Base-by-base conservation (phyloP, 805 yeast species). In the Gaillardinia entomophila region DNA sequence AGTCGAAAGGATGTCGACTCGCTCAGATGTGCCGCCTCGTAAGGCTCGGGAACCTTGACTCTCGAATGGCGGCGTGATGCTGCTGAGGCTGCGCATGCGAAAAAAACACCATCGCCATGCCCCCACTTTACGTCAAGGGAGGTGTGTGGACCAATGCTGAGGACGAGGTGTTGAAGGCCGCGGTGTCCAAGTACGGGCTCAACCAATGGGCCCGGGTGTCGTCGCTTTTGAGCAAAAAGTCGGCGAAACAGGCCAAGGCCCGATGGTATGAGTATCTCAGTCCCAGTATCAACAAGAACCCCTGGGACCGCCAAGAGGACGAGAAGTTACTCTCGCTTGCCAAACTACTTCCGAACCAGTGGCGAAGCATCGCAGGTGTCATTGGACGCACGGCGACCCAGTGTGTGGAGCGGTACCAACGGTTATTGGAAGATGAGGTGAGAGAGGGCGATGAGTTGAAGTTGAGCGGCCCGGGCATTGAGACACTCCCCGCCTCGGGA, bases 191-290 rank as follows among this genome's bases (percentile, higher is more conserved):
- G 51, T 90, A 90, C 55, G 98, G 98, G 0, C 65, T 88, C 13
- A 88, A 85, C 45, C 96, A 92, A 49, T 90, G 98, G 98, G 73
- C 92, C 11, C 73, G 96, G 31, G 90, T 90, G 4, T 83, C 96
- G 1, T 87, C 97, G 1, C 66, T 90, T 28, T 61, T 90, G 23
- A 80, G 86, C 4, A 77, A 83, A 52, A 90, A 90, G 56, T 80
- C 88, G 2, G 95, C 97, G 4, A 79, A 78, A 49, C 97, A 92
- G 53, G 90, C 95, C 40, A 86, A 88, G 49, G 84, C 94, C 2
- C 66, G 97, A 42, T 90, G 98, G 98, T 68, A 66, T 31, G 96
- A 90, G 49, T 88, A 82, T 75, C 61, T 90, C 24, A 82, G 79
- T 51, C 97, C 97, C 1, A 55, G 67, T 3, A 69, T 90, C 30